phyloP scores from a whole-genome alignment of 768 basidiomycete species.

The Candolleomyces efflorescens region DNA sequence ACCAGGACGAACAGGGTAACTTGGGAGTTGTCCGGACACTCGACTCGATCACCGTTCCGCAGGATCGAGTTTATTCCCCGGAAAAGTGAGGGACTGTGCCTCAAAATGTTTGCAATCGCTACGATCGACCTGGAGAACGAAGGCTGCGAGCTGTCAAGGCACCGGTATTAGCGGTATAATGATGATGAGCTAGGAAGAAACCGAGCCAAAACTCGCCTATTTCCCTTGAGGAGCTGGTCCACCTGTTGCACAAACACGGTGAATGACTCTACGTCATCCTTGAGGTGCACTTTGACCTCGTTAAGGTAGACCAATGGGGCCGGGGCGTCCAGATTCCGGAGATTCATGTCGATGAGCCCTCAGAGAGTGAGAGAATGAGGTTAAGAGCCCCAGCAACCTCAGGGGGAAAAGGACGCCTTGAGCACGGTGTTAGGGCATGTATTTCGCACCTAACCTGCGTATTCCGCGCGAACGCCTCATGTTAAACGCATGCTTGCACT shows the following conservation, averaged over 20 bases:
- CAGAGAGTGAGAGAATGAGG: background rate
- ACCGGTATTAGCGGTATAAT: background rate
- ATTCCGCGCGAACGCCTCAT: no score
- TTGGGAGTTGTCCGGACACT: constrained; percentile 8
- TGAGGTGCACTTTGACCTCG: background rate
- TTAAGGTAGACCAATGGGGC: background rate
- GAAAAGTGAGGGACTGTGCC: constrained; percentile 5
- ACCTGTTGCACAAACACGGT: background rate
- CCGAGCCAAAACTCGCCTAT: background rate
- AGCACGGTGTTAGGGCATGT: no score
- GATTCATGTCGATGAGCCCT: background rate
- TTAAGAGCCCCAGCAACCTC: no score
- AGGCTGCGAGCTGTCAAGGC: background rate
- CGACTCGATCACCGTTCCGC: constrained; percentile 6
- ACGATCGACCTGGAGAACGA: background rate
- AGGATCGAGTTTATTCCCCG: constrained; percentile 12
- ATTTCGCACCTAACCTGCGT: no score
- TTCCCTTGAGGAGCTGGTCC: background rate
- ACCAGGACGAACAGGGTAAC: constrained; percentile 13
- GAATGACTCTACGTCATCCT: background rate
- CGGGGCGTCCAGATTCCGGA: background rate
- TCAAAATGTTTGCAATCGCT: constrained; percentile 9
- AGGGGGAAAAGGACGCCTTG: no score
- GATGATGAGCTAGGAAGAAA: background rate
- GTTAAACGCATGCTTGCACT: no score